Evolutionary conservation across 148 eudicot genomes (phyloP).

Genomic region (Amaranthus palmeri): DNA sequence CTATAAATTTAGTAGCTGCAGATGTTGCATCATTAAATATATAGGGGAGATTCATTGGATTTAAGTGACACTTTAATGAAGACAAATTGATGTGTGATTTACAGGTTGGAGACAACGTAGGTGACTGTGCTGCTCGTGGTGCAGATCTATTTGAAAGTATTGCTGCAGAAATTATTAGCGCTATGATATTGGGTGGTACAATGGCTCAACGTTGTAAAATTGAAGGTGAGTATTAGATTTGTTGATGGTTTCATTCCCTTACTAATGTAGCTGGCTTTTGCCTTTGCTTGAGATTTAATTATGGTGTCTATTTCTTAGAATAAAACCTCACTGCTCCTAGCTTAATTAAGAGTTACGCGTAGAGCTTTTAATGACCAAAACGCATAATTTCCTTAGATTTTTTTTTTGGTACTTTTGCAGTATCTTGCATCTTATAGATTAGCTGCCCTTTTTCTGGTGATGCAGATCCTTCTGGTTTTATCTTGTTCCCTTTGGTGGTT

Average conservation of each 20-base stretch:
- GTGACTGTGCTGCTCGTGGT: conserved; percentile 99
- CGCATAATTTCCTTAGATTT: neutral
- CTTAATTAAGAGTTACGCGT: neutral
- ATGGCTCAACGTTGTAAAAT: conserved; percentile 96
- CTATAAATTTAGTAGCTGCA: neutral
- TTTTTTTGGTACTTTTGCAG: neutral
- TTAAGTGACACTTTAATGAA: neutral
- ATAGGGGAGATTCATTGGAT: neutral
- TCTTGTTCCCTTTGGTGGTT: conserved; percentile 94
- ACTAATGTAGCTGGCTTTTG: neutral
- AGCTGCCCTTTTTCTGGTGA: conserved; percentile 13
- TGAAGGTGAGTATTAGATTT: conserved; percentile 50
- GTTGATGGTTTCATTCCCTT: conserved; percentile 1
- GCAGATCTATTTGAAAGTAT: conserved; percentile 99
- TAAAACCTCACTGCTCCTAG: neutral
- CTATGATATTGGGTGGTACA: conserved; percentile 97
- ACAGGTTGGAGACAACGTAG: conserved; percentile 99
- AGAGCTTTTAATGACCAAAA: neutral
- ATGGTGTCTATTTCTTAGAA: neutral
- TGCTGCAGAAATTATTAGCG: conserved; percentile 98
- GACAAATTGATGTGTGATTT: conserved; percentile 19
- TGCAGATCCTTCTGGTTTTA: conserved; percentile 99
- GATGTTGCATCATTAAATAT: neutral
- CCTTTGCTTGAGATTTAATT: neutral
- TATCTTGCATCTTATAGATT: conserved; percentile 8